These are phyloP conservation scores for Funneliformis geosporum DNA, from an alignment of 192 early-diverging fungal species.

Conservation along the genomic window DNA sequence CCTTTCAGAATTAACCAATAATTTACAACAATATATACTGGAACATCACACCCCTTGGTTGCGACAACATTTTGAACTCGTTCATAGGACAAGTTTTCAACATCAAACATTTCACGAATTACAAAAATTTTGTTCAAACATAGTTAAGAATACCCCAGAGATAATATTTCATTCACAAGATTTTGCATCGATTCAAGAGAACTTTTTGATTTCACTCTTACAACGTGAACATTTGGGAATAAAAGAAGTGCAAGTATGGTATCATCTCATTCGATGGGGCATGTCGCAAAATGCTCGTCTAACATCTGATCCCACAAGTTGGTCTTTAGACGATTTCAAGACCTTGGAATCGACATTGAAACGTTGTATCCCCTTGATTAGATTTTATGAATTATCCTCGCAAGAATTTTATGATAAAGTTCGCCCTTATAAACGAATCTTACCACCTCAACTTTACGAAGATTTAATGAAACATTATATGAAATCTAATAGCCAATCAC, in stretches of 20 bases:
- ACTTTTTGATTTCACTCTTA: conserved; percentile 12
- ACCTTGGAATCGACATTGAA: not conserved
- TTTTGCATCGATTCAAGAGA: conserved; percentile 22
- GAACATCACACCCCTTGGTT: conserved; percentile 12
- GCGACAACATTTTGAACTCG: conserved; percentile 2
- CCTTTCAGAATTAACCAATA: conserved; percentile 7
- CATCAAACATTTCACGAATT: conserved; percentile 15
- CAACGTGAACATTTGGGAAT: conserved; percentile 21
- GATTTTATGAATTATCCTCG: conserved; percentile 25
- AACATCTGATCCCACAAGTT: not conserved
- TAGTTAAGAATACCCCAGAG: not conserved
- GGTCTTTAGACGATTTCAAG: not conserved
- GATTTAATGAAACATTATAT: conserved; percentile 5
- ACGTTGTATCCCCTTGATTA: conserved; percentile 15
- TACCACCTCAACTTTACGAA: not conserved
- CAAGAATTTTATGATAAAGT: conserved; percentile 7
- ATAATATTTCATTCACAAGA: conserved; percentile 14
- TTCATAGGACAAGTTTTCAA: not conserved
- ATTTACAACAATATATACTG: conserved; percentile 17
- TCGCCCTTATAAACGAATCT: conserved; percentile 7
- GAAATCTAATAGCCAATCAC: not conserved
- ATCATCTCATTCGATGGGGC: conserved; percentile 28
- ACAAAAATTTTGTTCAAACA: conserved; percentile 1
- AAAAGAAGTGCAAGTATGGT: conserved; percentile 28
- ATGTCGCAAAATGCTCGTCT: not conserved